Evolutionary conservation across 345 rosid genomes (phyloP).

Genomic region (Microcos paniculata): DNA sequence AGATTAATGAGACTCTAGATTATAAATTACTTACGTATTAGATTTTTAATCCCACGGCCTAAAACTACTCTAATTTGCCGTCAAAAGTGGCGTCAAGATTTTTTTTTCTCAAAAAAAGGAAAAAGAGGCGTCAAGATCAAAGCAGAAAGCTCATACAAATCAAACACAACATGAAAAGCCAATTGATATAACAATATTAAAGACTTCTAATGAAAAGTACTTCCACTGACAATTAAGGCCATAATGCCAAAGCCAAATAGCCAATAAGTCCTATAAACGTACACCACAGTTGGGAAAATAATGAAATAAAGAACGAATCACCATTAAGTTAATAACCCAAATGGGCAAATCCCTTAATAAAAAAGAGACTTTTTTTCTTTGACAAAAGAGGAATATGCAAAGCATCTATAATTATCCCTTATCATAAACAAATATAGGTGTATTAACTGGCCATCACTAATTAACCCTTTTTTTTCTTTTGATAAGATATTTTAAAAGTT

Average conservation of each 20-base stretch:
- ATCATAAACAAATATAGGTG: background rate
- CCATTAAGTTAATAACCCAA: background rate
- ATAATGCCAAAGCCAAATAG: background rate
- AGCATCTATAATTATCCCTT: background rate
- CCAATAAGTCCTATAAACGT: background rate
- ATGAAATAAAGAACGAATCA: background rate
- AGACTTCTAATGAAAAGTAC: background rate
- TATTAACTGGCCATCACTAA: constrained; percentile 7
- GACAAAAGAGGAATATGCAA: background rate
- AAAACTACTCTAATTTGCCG: background rate
- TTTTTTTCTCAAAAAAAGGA: no score
- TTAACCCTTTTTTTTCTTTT: background rate
- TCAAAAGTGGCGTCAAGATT: background rate
- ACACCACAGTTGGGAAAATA: background rate
- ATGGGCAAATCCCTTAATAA: background rate
- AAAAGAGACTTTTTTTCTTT: background rate
- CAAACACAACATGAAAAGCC: background rate
- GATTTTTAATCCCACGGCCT: no score
- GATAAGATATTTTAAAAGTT: background rate
- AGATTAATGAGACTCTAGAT: no score
- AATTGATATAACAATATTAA: background rate
- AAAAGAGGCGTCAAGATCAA: background rate
- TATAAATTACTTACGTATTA: no score
- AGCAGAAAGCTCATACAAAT: no score
- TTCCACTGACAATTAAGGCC: background rate